A percentile compares a stretch with the other conserved stretches of the same genome.
Conservation (phyloP, 2,329 filamentous ascomycete genomes). For the Hymenotorrendiella dingleyae region DNA sequence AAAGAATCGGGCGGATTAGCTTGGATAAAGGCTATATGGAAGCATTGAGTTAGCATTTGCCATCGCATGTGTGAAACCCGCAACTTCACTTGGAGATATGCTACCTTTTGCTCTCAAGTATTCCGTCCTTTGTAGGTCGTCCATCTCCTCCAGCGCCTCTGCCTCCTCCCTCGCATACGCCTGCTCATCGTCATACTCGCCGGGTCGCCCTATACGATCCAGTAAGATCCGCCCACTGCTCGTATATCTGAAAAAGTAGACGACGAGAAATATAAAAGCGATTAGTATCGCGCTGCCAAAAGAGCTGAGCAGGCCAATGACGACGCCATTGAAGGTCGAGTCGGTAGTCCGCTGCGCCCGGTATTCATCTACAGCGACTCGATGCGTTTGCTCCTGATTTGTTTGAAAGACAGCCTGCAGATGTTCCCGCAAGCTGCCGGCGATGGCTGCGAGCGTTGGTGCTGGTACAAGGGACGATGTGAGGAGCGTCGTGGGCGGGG, state of each 20-base stretch:
- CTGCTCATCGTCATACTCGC: slow-evolving; percentile 97
- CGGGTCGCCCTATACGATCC: slow-evolving; percentile 86
- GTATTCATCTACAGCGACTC: neutral
- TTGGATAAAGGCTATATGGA: slow-evolving; percentile 72
- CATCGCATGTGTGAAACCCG: neutral
- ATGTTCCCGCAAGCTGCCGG: neutral
- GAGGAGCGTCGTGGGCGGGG: slow-evolving; percentile 14
- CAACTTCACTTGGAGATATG: neutral
- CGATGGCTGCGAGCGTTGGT: slow-evolving; percentile 4
- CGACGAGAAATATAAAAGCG: slow-evolving; percentile 68
- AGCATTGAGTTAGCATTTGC: slow-evolving; percentile 1
- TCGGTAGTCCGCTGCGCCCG: slow-evolving; percentile 15
- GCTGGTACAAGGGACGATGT: slow-evolving; percentile 16
- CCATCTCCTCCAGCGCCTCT: slow-evolving; percentile 91
- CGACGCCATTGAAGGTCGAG: slow-evolving; percentile 63
- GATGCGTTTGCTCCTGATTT: neutral
- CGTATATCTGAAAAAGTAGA: slow-evolving; percentile 94
- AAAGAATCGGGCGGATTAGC: slow-evolving; percentile 92
- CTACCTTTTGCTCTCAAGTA: slow-evolving; percentile 94
- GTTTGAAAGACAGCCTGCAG: neutral
- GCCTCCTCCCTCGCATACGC: slow-evolving; percentile 90
- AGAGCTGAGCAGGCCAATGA: slow-evolving; percentile 91
- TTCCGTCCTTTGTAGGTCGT: slow-evolving; percentile 82
- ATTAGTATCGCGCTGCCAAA: slow-evolving; percentile 88
- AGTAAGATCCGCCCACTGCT: slow-evolving; percentile 82